Base-by-base conservation (phyloP, 805 yeast genomes). In the Yarrowia yakushimensis region DNA sequence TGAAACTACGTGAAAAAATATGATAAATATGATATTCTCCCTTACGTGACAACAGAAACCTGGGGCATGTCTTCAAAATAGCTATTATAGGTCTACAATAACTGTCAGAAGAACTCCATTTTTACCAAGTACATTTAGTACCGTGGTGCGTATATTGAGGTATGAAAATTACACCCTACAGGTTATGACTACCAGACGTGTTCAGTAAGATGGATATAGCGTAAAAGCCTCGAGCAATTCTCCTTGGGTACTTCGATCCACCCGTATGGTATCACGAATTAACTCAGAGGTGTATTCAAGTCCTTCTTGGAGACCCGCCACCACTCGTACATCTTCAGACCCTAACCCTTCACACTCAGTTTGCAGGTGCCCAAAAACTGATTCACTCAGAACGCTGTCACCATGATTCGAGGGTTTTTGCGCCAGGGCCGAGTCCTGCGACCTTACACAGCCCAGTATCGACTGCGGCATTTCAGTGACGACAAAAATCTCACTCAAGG, bases 401-500 rank as follows among this genome's bases (percentile, higher is more conserved):
- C 55, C 27, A 55, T 55, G 61, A 55, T 41, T 31, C 48, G 61
- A 55, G 36, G 18, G 4, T 41, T 55, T 22, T n/a, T 41, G 28
- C 46, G 48, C 15, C 61, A 55, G 10, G 46, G 37, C 10, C 48
- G 46, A 6, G 31, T 55, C 8, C 3, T 28, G 30, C 34, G 46
- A 28, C 37, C 61, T 6, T 22, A 18, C 12, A 20, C 34, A 4
- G 50, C 15, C 17, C 39, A 30, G 12, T 20, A 22, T 13, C 28
- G 36, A 22, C 31, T 55, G 27, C 37, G 48, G 3, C n/a, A n/a
- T 5, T 55, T 18, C 39, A 55, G 23, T 13, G 61, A 28, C 20
- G 61, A 39, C 28, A 39, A 41, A 39, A 37, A 36, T 17, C 60
- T 33, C 13, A 12, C 34, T 7, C 20, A 13, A 12, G 46, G 46